phyloP scores from a whole-genome alignment of 106 monocot species.

The Vanilla planifolia region DNA sequence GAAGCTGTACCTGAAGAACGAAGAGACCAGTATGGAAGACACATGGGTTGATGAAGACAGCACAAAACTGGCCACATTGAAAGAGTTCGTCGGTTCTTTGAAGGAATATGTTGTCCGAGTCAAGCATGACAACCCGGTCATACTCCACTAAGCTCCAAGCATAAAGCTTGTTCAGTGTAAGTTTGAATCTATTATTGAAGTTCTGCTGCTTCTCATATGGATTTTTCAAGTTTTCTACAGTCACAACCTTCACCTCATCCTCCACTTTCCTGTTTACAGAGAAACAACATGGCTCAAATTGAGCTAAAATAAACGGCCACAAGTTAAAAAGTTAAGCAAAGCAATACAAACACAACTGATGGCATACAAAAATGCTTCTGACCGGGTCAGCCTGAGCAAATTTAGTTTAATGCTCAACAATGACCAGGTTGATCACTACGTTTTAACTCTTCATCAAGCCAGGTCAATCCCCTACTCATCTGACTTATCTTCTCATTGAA shows the following conservation, averaged over 20 bases:
- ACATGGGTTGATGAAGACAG: constrained; percentile 95
- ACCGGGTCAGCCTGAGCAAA: too few species aligned
- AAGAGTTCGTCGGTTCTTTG: constrained; percentile 92
- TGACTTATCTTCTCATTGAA: too few species aligned
- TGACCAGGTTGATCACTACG: too few species aligned
- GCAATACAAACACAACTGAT: too few species aligned
- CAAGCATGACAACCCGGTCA: constrained; percentile 93
- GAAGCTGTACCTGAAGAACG: constrained; percentile 63
- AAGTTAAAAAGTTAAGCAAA: too few species aligned
- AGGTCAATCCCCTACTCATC: too few species aligned
- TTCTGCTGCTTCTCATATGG: constrained; percentile 70
- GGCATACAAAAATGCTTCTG: too few species aligned
- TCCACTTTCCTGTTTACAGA: constrained; percentile 50
- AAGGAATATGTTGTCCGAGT: constrained; percentile 92
- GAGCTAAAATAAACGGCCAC: too few species aligned
- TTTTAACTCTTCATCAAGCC: too few species aligned
- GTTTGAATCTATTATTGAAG: constrained; percentile 72
- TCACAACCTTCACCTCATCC: constrained; percentile 76
- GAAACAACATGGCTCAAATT: constrained; percentile 1
- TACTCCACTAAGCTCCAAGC: constrained; percentile 90
- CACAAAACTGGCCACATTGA: constrained; percentile 94
- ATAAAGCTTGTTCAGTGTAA: constrained; percentile 91
- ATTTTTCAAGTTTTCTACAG: constrained; percentile 73
- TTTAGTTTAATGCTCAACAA: too few species aligned
- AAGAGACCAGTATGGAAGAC: constrained; percentile 96